Evolutionary conservation across 208 protist species (phyloP), one percentile per base, ranked within the genome.

Genomic region (Leishmania braziliensis): DNA sequence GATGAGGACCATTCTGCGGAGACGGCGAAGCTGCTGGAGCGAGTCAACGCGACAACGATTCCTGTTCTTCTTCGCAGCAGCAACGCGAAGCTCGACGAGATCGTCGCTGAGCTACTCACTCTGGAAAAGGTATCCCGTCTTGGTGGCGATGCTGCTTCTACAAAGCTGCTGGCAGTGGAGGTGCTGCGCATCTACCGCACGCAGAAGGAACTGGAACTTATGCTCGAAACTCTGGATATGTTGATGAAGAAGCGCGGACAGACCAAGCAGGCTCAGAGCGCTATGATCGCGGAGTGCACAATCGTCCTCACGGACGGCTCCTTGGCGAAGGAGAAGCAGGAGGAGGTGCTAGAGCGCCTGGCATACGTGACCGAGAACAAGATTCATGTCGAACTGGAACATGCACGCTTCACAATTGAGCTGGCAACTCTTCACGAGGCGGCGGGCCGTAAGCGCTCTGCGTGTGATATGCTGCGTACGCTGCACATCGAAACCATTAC

Each of bases 401-500:
- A 98, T 77, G 98, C 97, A 8, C 92, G 94, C 50, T 97, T 99
- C 84, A 98, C 97, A 8, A 94, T 97, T 80, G 92, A 95, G 73
- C 87, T 99, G 1, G 96, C 96, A 5, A 92, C 79, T 43, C 95
- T 99, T 4, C 92, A 97, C 78, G 98, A 99, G 77, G 90, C 88
- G 6, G 88, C 93, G 36, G 98, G 98, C 29, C 78, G 95, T n/a
- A 97, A 99, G 80, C 84, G 85, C 33, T 92, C 97, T 33, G 98
- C 98, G 56, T 95, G 92, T 74, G 95, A 99, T 71, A 93, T 99
- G 77, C 78, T 99, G 33, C 95, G 98, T 70, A 94, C 96, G 54
- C 85, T 99, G 66, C 98, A 99, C 84, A 95, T 99, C 70, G 98
- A 99, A 84, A 99, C 98, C 5, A 98, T 99, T 80, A 98, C 97